Evolutionary conservation across 2,329 filamentous ascomycete genomes (phyloP).

Genomic region (Orbilia brochopaga): DNA sequence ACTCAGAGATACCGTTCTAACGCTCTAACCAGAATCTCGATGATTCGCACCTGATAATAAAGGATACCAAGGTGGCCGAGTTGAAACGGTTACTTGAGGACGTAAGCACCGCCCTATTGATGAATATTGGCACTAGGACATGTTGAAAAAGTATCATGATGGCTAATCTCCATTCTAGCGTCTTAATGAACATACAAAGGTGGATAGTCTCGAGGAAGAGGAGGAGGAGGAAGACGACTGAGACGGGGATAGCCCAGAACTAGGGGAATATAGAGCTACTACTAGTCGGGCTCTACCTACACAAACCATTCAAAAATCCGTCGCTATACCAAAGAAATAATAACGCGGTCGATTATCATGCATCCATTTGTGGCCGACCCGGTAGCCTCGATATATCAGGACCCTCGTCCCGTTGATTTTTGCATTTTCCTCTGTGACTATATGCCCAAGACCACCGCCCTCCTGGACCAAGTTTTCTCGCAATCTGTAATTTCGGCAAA

Average conservation of each 20-base stretch:
- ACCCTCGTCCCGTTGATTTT: background rate
- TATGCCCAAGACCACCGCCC: no score
- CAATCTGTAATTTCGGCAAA: no score
- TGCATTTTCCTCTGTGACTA: background rate
- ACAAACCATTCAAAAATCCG: no score
- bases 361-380: no score
- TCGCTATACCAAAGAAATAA: no score
- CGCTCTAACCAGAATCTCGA: constrained; percentile 52
- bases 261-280: no score
- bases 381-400: no score
- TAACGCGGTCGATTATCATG: no score
- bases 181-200: constrained; percentile 47
- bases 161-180: constrained; percentile 11
- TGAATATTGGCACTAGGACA: background rate
- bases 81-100: constrained; percentile 54
- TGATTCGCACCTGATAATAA: constrained; percentile 53
- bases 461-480: no score
- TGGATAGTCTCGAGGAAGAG: constrained; percentile 48
- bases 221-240: constrained; percentile 48
- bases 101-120: constrained; percentile 24
- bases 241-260: background rate
- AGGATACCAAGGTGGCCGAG: constrained; percentile 54
- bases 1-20: background rate
- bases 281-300: no score
- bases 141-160: background rate